Base-by-base conservation (phyloP, 257 asterid species). In the Asclepias syriaca region DNA sequence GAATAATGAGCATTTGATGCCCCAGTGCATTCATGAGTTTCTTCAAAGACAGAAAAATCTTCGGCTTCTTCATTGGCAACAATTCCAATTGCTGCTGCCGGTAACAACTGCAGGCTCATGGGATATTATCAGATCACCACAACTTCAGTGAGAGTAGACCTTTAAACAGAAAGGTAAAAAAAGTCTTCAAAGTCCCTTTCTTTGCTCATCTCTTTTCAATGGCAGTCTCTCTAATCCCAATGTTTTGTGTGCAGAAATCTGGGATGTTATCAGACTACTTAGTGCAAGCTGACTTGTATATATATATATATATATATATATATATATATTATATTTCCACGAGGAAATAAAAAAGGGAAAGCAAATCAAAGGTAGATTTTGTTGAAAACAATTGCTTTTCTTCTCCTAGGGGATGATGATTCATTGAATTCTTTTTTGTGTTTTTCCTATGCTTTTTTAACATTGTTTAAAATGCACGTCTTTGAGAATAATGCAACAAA, bases 221-320 rank as follows among this genome's bases (percentile, higher is more conserved):
- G 46, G 10, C 6, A 6, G 4, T 64, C 53, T 48, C 12, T 74
- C 50, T 27, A 61, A 60, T 57, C 66, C 77, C 65, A 18, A 34
- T 32, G 18, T 58, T 43, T 43, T 43, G 2, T 43, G 12, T 56
- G 84, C 75, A 72, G 85, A 72, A 78, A 43, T 43, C 48, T 68
- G 50, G 79, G 76, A 75, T 70, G 49, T 32, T 40, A 53, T 76
- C 74, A 74, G 61, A 66, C 75, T 43, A 45, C 72, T 51, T 67
- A 29, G 55, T 7, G 80, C 77, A 69, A 69, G 72, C 63, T 49
- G 71, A 32, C 71, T 69, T 79, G 85, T 79, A 75, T 74, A 77
- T 34, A 34, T 34, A 34, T 34, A 34, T 34, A 3, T 29, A 29
- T 79, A 77, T 74, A 78, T 34, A 34, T 34, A 34, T n/a, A n/a